A percentile compares a stretch with the other conserved stretches of the same genome.
Conservation (phyloP, 495 filamentous ascomycete species). For the Terfezia claveryi region DNA sequence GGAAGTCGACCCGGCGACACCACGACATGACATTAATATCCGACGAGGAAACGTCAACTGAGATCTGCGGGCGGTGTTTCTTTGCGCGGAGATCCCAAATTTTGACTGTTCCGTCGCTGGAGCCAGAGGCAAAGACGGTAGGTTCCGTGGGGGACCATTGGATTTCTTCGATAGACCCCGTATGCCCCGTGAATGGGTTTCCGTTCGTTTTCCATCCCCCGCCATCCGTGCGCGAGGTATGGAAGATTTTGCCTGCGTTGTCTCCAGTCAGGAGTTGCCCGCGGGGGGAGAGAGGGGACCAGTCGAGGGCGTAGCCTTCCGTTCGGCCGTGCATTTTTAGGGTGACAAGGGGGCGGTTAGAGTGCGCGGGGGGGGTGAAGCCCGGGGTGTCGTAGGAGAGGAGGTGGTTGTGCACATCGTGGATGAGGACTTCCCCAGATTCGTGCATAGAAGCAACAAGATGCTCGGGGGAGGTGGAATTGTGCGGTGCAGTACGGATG, state of each 20-base stretch:
- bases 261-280: slow-evolving; percentile 86
- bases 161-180: slow-evolving; percentile 71
- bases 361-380: slow-evolving; percentile 49
- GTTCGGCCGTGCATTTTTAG: slow-evolving; percentile 64
- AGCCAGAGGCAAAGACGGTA: slow-evolving; percentile 80
- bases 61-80: slow-evolving; percentile 60
- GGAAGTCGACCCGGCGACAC: slow-evolving; percentile 64
- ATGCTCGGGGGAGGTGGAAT: slow-evolving; percentile 45
- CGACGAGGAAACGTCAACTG: slow-evolving; percentile 55
- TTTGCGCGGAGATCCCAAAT: slow-evolving; percentile 89
- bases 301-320: slow-evolving; percentile 88
- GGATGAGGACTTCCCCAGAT: slow-evolving; percentile 66
- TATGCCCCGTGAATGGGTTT: slow-evolving; percentile 60
- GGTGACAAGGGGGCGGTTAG: slow-evolving; percentile 66
- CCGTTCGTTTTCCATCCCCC: slow-evolving; percentile 71
- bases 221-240: slow-evolving; percentile 62
- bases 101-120: slow-evolving; percentile 80
- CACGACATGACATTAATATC: slow-evolving; percentile 95
- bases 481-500: slow-evolving; percentile 46
- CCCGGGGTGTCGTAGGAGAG: slow-evolving; percentile 74
- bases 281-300: slow-evolving; percentile 66
- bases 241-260: slow-evolving; percentile 69
- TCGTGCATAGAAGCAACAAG: slow-evolving; percentile 83
- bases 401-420: slow-evolving; percentile 77
- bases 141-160: slow-evolving; percentile 88